A percentile compares a stretch with the other conserved stretches of the same genome.
These are phyloP conservation scores for Xylariaceae sp. DNA, from an alignment of 2,329 filamentous ascomycete species.

Conservation along the genomic window DNA sequence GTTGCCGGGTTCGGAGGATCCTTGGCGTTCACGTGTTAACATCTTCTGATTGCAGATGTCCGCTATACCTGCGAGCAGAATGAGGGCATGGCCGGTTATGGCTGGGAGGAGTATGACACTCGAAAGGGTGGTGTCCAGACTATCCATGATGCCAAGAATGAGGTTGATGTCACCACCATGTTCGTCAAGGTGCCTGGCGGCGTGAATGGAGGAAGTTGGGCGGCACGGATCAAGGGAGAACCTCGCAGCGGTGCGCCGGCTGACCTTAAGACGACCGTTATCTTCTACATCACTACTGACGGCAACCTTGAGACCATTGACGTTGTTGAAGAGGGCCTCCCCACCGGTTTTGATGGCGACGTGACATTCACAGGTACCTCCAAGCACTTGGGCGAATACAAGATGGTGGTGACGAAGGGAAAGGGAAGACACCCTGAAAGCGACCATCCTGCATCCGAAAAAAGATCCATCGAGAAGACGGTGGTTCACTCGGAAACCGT, in stretches of 20 bases:
- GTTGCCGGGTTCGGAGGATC: background rate
- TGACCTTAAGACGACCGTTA: conserved; percentile 67
- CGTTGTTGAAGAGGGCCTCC: conserved; percentile 47
- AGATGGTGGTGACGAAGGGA: conserved; percentile 69
- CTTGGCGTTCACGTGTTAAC: background rate
- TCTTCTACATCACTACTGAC: conserved; percentile 81
- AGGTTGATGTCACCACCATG: conserved; percentile 82
- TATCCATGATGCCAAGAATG: conserved; percentile 84
- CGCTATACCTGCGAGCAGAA: conserved; percentile 95
- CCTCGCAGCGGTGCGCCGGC: conserved; percentile 63
- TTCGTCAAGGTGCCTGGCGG: conserved; percentile 92
- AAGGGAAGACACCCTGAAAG: conserved; percentile 55
- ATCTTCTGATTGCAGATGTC: conserved; percentile 52
- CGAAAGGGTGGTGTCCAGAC: conserved; percentile 81
- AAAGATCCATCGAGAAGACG: conserved; percentile 70
- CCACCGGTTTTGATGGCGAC: conserved; percentile 49
- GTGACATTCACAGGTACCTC: conserved; percentile 68
- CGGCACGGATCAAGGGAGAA: conserved; percentile 75
- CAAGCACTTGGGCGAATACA: conserved; percentile 70
- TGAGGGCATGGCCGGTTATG: conserved; percentile 89
- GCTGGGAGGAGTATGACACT: conserved; percentile 96
- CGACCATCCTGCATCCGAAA: conserved; percentile 59
- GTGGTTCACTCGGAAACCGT: conserved; percentile 66
- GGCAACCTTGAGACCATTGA: conserved; percentile 61
- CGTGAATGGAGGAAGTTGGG: conserved; percentile 84